These are phyloP conservation scores for Microcera coccophila DNA, from an alignment of 2,329 filamentous ascomycete genomes.

Conservation along the genomic window DNA sequence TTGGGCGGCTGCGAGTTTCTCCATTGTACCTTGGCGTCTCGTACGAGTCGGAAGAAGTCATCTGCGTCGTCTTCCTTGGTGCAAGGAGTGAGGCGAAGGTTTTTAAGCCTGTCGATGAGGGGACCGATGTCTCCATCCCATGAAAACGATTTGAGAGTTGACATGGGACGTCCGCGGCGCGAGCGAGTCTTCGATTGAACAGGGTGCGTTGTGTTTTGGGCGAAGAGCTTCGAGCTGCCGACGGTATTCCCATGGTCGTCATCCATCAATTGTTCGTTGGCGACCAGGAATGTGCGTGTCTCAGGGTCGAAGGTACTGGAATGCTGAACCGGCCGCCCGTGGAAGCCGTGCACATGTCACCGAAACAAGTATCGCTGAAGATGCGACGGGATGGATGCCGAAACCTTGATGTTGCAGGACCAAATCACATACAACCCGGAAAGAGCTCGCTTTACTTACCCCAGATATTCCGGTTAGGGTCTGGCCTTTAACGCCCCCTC, in stretches of 20 bases:
- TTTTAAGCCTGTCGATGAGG: not conserved
- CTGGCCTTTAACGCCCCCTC: conserved; percentile 44
- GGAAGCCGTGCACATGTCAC: not conserved
- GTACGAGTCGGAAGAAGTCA: no score
- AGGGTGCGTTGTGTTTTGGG: not conserved
- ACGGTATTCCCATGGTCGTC: not conserved
- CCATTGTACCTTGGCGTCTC: no score
- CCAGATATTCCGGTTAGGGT: conserved; percentile 34
- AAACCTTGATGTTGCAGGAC: not conserved
- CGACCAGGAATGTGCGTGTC: not conserved
- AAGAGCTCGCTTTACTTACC: conserved; percentile 20
- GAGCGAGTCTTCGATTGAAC: no score
- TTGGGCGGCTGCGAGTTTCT: no score
- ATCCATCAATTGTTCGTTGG: no score
- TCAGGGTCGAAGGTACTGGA: not conserved
- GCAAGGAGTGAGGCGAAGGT: no score
- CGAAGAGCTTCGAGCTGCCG: not conserved
- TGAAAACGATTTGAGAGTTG: not conserved
- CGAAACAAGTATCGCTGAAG: not conserved
- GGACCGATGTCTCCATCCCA: not conserved
- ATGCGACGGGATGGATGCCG: not conserved
- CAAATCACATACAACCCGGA: no score
- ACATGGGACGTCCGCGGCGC: not conserved
- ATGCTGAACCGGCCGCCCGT: not conserved
- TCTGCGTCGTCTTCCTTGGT: no score